Conservation (phyloP, 2,329 filamentous ascomycete genomes). For the Fusarium penzigii region DNA sequence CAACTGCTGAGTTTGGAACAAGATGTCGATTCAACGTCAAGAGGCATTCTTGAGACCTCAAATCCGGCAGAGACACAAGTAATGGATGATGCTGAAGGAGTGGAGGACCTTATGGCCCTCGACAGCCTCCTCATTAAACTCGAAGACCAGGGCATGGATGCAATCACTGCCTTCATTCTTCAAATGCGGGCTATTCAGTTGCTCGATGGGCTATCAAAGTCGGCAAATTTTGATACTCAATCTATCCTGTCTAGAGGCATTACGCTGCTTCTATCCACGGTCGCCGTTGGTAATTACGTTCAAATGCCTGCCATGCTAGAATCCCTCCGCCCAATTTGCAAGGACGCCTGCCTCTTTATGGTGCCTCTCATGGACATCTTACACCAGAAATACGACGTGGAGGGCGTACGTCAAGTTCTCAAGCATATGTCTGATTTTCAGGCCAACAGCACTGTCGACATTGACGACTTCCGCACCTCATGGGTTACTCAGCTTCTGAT, state of each 20-base stretch:
- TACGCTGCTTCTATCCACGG: slow-evolving; percentile 26
- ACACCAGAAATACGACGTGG: slow-evolving; percentile 9
- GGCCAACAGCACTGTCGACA: neutral
- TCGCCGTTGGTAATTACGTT: slow-evolving; percentile 16
- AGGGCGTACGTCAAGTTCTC: slow-evolving; percentile 19
- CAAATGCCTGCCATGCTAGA: slow-evolving; percentile 21
- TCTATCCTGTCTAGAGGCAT: slow-evolving; percentile 18
- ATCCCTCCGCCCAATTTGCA: slow-evolving; percentile 21
- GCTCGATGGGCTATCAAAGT: no score
- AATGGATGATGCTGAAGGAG: no score
- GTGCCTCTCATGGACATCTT: slow-evolving; percentile 25
- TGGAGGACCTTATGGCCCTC: no score
- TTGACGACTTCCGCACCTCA: slow-evolving; percentile 10
- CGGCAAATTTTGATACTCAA: neutral
- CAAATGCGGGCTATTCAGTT: no score
- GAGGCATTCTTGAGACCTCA: no score
- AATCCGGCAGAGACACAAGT: no score
- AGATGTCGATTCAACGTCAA: no score
- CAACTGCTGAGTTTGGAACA: no score
- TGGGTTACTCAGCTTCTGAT: slow-evolving; percentile 26
- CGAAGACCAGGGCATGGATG: no score
- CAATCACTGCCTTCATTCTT: no score
- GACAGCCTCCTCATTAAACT: no score
- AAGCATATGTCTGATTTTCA: slow-evolving; percentile 12
- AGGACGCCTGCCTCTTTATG: slow-evolving; percentile 24